These are phyloP conservation scores for Mimosa pudica DNA, from an alignment of 306 rosid species.

Conservation along the genomic window DNA sequence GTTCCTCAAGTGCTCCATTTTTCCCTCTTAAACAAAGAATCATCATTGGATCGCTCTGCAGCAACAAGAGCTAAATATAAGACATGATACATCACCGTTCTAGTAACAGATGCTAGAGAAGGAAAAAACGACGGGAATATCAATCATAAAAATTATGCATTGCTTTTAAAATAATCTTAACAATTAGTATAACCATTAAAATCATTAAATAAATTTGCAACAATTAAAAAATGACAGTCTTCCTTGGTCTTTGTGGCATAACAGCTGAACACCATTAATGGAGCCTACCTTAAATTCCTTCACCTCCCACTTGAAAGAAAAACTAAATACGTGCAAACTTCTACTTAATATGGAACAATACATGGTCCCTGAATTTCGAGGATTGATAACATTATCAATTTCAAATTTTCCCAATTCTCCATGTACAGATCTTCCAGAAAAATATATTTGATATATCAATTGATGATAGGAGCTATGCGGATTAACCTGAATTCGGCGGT, in stretches of 20 bases:
- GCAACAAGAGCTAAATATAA: conserved; percentile 30
- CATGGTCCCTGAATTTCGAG: not conserved
- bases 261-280: not conserved
- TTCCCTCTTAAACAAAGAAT: conserved; percentile 73
- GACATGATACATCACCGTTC: conserved; percentile 13
- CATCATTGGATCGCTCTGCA: conserved; percentile 94
- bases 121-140: conserved; percentile 27
- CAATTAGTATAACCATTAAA: not conserved
- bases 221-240: not conserved
- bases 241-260: not conserved
- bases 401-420: not conserved
- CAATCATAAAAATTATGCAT: conserved; percentile 8
- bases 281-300: not conserved
- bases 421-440: not conserved
- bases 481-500: conserved; percentile 4
- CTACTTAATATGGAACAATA: conserved; percentile 4
- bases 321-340: not conserved
- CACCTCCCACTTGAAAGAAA: not conserved
- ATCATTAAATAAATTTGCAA: not conserved
- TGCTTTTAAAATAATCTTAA: conserved; percentile 3
- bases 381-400: not conserved
- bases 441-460: not conserved
- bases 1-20: conserved; percentile 81
- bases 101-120: conserved; percentile 26
- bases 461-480: not conserved